These are phyloP conservation scores for Leishmania lainsoni DNA, from an alignment of 208 protist genomes.

Conservation along the genomic window DNA sequence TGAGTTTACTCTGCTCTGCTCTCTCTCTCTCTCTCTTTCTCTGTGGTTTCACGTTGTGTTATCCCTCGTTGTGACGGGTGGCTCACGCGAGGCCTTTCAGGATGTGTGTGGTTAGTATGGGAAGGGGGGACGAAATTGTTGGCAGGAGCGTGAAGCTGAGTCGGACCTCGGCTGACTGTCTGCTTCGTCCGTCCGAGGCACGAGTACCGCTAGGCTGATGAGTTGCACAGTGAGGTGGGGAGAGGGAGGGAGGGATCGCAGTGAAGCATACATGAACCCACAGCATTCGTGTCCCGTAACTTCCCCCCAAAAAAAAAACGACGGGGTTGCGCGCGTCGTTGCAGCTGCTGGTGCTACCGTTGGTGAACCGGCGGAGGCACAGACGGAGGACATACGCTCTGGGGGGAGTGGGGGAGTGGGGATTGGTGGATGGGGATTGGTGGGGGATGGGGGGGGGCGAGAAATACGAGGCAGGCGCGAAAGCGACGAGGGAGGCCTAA, in stretches of 20 bases:
- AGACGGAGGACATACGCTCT: not conserved
- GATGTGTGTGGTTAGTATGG: not conserved
- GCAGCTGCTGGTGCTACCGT: not conserved
- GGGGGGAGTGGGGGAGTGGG: not conserved
- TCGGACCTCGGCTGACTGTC: too few species aligned
- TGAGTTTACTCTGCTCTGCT: not conserved
- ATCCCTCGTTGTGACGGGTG: not conserved
- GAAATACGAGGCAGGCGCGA: not conserved
- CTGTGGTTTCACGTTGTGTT: not conserved
- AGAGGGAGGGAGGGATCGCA: slow-evolving; percentile 1
- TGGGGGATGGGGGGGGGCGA: too few species aligned
- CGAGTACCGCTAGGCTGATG: too few species aligned
- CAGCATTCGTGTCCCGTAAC: not conserved
- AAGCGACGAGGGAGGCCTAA: not conserved
- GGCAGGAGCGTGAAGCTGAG: too few species aligned
- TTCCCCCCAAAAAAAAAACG: too few species aligned
- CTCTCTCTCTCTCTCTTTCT: not conserved
- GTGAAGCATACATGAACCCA: not conserved
- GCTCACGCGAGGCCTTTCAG: not conserved
- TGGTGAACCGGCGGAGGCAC: not conserved
- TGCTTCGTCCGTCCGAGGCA: too few species aligned
- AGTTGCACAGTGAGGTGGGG: not conserved
- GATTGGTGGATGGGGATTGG: too few species aligned
- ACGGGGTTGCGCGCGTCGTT: not conserved
- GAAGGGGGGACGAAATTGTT: too few species aligned